A percentile compares a stretch with the other conserved stretches of the same genome.
phyloP scores from a whole-genome alignment of 345 rosid species.

The Pugionium cornutum region DNA sequence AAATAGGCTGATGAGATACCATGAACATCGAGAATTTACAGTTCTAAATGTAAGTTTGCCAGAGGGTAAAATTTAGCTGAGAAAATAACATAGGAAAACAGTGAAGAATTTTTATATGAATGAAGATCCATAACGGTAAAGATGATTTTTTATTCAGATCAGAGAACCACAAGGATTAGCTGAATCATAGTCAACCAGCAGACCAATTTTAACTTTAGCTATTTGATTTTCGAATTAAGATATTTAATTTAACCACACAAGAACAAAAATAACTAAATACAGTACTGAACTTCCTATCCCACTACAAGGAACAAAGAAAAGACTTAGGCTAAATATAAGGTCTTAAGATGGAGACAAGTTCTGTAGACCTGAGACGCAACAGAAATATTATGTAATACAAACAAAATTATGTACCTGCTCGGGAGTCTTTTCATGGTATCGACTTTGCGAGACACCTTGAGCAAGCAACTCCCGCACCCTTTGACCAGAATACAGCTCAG shows the following conservation, averaged over 20 bases:
- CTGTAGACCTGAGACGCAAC: conserved; percentile 12
- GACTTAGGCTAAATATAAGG: background rate
- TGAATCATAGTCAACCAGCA: background rate
- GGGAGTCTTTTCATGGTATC: conserved; percentile 95
- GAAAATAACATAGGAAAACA: background rate
- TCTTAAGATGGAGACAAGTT: background rate
- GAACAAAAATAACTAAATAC: background rate
- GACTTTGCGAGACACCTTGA: conserved; percentile 91
- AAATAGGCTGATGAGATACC: background rate
- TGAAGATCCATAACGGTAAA: background rate
- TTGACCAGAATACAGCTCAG: conserved; percentile 90
- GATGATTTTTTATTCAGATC: background rate
- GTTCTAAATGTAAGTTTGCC: background rate
- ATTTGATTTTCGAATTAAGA: too few species aligned
- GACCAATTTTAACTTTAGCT: too few species aligned
- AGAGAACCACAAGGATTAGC: conserved; percentile 1
- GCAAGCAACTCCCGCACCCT: conserved; percentile 95
- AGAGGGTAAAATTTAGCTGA: background rate
- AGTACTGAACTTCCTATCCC: background rate
- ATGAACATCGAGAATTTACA: background rate
- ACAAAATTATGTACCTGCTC: conserved; percentile 62
- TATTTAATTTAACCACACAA: background rate
- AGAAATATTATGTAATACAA: conserved; percentile 8
- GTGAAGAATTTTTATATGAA: background rate
- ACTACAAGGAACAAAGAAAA: background rate